Evolutionary conservation across 768 basidiomycete species (phyloP), one percentile per base, ranked within the genome.

Genomic region (Lactifluus subvellereus): DNA sequence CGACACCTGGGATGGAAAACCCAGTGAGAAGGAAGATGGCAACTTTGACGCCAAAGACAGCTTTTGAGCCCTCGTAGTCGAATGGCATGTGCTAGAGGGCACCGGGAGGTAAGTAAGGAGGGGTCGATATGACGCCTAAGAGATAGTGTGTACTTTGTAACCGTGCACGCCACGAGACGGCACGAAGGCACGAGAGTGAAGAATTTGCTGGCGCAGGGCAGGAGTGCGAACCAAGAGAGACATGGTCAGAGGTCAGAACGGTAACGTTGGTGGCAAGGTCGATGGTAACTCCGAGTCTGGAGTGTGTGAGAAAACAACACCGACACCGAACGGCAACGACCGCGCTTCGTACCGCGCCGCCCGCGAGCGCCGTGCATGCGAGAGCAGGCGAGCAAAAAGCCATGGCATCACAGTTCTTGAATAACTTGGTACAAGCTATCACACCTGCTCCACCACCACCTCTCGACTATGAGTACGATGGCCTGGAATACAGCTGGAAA

Each of bases 401-500:
- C 22, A 55, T 64, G 57, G 47, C 40, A 4, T 51, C 54, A 40
- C 33, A 49, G n/a, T 3, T 67, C 42, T 18, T 61, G 32, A 40
- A 8, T 33, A 54, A 66, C 20, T 16, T 66, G 6, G 10, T 56
- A 6, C 59, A 35, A 30, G 11, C 48, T 42, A 70, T 90, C 65
- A 82, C 84, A 5, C 88, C 88, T 11, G 79, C 84, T 0, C 82
- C 84, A 3, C 76, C 84, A 59, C 69, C 84, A 59, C 69, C 80
- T 38, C 77, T 82, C 27, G 74, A 78, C 11, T 74, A 76, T 7
- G 77, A 87, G 8, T 97, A 94, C 72, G 80, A 87, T 40, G 94
- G 93, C 20, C 73, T 83, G 51, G 82, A 97, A 73, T 86, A 78
- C 72, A 79, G 75, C 65, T 94, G 88, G 86, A 86, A 80, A 71